These are phyloP conservation scores for Hansfordia pulvinata DNA, from an alignment of 2,329 filamentous ascomycete genomes.

Conservation along the genomic window DNA sequence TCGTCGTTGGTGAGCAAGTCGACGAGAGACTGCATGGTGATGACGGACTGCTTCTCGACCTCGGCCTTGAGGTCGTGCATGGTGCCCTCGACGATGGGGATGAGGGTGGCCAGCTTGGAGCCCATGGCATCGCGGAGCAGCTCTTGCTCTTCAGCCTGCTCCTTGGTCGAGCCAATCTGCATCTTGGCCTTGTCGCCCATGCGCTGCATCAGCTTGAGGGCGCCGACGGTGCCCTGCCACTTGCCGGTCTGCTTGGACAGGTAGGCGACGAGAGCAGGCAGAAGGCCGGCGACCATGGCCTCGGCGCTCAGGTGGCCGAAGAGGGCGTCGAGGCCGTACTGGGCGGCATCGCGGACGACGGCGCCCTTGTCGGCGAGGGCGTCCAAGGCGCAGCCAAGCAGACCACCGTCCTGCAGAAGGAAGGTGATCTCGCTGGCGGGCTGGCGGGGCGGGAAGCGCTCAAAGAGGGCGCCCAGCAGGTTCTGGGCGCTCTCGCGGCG, in stretches of 20 bases:
- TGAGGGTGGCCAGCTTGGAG: conserved; percentile 69
- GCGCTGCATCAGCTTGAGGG: conserved; percentile 70
- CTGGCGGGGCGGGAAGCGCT: conserved; percentile 70
- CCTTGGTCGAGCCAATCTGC: conserved; percentile 61
- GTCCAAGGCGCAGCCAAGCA: conserved; percentile 66
- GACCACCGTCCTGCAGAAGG: conserved; percentile 63
- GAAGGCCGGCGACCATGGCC: conserved; percentile 66
- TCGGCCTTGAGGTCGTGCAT: conserved; percentile 97
- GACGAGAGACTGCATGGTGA: conserved; percentile 84
- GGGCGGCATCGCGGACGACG: conserved; percentile 79
- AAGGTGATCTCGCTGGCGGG: conserved; percentile 71
- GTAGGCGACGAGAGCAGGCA: conserved; percentile 65
- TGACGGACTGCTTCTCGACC: conserved; percentile 75
- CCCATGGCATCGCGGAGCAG: conserved; percentile 85
- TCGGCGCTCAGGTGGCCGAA: conserved; percentile 71
- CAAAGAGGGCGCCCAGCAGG: conserved; percentile 83
- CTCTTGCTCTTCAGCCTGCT: conserved; percentile 80
- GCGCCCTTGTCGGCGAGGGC: conserved; percentile 79
- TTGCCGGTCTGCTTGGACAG: conserved; percentile 77
- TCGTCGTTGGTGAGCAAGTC: conserved; percentile 93
- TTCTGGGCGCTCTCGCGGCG: conserved; percentile 89
- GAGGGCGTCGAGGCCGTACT: conserved; percentile 85
- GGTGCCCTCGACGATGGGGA: conserved; percentile 78
- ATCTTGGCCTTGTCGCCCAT: conserved; percentile 94
- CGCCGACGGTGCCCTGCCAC: conserved; percentile 92